phyloP scores from a whole-genome alignment of 2,329 filamentous ascomycete genomes.

The Calonectria naviculata region DNA sequence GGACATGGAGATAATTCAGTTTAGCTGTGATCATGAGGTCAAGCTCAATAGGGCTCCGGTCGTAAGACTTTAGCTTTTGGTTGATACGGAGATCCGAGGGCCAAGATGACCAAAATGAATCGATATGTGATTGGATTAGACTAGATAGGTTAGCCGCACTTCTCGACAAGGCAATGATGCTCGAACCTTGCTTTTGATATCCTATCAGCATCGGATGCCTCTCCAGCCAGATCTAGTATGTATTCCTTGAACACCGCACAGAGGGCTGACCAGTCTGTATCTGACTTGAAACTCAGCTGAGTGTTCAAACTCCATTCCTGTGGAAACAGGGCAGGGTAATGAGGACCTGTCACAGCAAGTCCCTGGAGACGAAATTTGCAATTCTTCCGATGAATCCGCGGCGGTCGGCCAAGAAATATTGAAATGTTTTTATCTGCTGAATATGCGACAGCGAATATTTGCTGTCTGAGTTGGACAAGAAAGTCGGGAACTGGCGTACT shows the following conservation, averaged over 20 bases:
- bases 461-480: constrained; percentile 51
- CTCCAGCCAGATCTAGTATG: constrained; percentile 18
- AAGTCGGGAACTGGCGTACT: constrained; percentile 47
- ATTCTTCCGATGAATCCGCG: constrained; percentile 55
- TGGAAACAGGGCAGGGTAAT: neutral
- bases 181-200: constrained; percentile 2
- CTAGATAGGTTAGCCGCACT: neutral
- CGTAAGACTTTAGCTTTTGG: constrained; percentile 10
- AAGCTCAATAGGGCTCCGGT: neutral
- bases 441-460: constrained; percentile 55
- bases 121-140: constrained; percentile 2
- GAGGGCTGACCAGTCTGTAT: constrained; percentile 18
- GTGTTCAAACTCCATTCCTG: constrained; percentile 7
- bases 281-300: constrained; percentile 1
- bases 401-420: constrained; percentile 61
- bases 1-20: constrained; percentile 25
- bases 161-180: neutral
- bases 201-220: neutral
- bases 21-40: constrained; percentile 19
- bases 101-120: constrained; percentile 16
- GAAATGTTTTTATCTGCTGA: constrained; percentile 59
- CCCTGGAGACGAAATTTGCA: constrained; percentile 47
- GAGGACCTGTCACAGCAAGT: neutral
- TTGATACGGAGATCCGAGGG: constrained; percentile 17
- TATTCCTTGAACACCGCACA: constrained; percentile 28